Evolutionary conservation across 2,329 filamentous ascomycete species (phyloP).

Genomic region (Aspergillus sp.): DNA sequence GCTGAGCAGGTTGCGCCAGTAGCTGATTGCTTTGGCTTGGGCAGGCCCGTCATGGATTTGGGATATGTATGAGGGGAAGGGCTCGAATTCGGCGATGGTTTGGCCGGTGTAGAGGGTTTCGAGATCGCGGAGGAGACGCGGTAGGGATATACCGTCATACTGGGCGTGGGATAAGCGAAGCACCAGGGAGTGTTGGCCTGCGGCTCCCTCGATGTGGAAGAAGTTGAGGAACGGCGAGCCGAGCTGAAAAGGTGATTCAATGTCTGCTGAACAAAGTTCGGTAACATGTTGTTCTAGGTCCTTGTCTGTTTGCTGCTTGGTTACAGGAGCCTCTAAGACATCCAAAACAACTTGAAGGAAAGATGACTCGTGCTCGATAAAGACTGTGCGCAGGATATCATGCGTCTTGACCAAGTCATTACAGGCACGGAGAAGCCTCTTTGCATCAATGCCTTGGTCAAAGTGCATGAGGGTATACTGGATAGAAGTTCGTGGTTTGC

Average conservation of each 20-base stretch:
- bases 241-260: slow-evolving; percentile 52
- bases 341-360: slow-evolving; percentile 58
- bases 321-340: slow-evolving; percentile 47
- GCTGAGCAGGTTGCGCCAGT: slow-evolving; percentile 54
- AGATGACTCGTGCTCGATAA: slow-evolving; percentile 51
- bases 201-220: slow-evolving; percentile 45
- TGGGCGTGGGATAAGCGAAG: slow-evolving; percentile 65
- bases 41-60: slow-evolving; percentile 28
- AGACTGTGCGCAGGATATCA: slow-evolving; percentile 65
- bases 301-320: slow-evolving; percentile 48
- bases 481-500: slow-evolving; percentile 60
- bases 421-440: slow-evolving; percentile 43
- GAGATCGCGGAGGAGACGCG: slow-evolving; percentile 58
- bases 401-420: slow-evolving; percentile 54
- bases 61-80: slow-evolving; percentile 45
- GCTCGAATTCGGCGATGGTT: slow-evolving; percentile 29
- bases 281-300: slow-evolving; percentile 50
- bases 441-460: slow-evolving; percentile 47
- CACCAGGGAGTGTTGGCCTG: slow-evolving; percentile 38
- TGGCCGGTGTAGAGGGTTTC: slow-evolving; percentile 49
- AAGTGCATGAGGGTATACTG: slow-evolving; percentile 66
- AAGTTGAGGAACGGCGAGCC: slow-evolving; percentile 60
- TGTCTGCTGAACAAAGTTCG: slow-evolving; percentile 52
- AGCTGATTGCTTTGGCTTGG: slow-evolving; percentile 48
- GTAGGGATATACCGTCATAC: slow-evolving; percentile 66